Evolutionary conservation across 139 green algal species (phyloP).

Genomic region (Desmodesmus armatus): DNA sequence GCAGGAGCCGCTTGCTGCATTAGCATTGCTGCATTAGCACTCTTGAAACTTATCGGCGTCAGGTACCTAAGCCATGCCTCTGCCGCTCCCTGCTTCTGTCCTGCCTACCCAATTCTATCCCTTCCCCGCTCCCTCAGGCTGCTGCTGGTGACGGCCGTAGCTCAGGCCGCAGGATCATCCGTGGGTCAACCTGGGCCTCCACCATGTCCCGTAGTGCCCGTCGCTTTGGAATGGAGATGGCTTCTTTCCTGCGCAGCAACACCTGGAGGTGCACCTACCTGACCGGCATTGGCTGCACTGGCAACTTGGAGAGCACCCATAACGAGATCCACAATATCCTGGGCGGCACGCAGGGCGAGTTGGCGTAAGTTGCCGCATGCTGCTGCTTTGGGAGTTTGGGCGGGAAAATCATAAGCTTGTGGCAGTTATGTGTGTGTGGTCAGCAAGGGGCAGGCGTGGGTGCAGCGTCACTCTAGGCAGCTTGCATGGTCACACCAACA

Average conservation of each 20-base stretch:
- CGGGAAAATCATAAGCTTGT: neutral
- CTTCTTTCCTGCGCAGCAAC: neutral
- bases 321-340: constrained; percentile 12
- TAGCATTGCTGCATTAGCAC: neutral
- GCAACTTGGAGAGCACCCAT: neutral
- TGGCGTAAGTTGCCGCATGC: neutral
- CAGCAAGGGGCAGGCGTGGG: too few relatives aligned
- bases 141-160: neutral
- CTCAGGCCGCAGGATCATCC: neutral
- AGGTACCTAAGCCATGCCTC: neutral
- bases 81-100: neutral
- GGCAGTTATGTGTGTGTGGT: too few relatives aligned
- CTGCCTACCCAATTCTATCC: neutral
- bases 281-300: neutral
- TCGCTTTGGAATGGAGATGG: neutral
- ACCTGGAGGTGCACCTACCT: constrained; percentile 15
- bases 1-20: neutral
- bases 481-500: neutral
- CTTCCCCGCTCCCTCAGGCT: neutral
- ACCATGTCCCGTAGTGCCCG: neutral
- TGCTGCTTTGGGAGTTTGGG: neutral
- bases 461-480: neutral
- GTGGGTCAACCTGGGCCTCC: neutral
- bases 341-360: neutral
- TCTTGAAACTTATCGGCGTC: neutral